Evolutionary conservation across 805 yeast species (phyloP).

Genomic region (Ogataea wickerhamii): DNA sequence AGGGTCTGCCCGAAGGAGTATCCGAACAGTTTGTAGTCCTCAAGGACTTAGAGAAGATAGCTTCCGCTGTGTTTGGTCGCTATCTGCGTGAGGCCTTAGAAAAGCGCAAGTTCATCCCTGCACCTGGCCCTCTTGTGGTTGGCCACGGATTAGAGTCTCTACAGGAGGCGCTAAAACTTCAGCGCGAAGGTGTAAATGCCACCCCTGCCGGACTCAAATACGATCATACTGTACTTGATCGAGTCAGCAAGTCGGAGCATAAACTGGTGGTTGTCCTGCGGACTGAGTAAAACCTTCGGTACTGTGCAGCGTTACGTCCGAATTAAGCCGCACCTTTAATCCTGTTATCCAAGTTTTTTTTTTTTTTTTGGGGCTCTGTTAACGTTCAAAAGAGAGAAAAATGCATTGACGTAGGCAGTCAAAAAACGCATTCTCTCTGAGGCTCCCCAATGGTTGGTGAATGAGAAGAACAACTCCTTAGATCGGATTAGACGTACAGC

Average conservation of each 20-base stretch:
- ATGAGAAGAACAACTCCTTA: too few relatives aligned
- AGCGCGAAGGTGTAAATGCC: not conserved
- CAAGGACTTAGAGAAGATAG: not conserved
- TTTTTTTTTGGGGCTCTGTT: too few relatives aligned
- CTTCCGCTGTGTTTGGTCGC: not conserved
- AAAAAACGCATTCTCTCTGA: too few relatives aligned
- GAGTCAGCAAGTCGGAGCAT: not conserved
- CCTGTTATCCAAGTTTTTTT: too few relatives aligned
- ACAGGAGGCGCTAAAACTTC: not conserved
- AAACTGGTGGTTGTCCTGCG: conserved; percentile 1
- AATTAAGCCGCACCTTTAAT: too few relatives aligned
- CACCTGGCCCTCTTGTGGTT: not conserved
- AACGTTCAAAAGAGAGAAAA: too few relatives aligned
- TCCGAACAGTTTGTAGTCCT: not conserved
- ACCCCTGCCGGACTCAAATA: not conserved
- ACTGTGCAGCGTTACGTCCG: too few relatives aligned
- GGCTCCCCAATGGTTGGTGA: too few relatives aligned
- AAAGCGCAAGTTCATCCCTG: not conserved
- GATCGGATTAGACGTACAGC: too few relatives aligned
- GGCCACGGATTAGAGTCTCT: not conserved
- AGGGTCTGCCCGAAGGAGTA: not conserved
- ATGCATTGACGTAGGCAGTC: too few relatives aligned
- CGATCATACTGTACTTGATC: not conserved
- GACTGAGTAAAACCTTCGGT: not conserved
- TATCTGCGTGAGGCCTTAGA: not conserved